Base-by-base conservation (phyloP, 2,329 filamentous ascomycete genomes). In the Botrytis elliptica region DNA sequence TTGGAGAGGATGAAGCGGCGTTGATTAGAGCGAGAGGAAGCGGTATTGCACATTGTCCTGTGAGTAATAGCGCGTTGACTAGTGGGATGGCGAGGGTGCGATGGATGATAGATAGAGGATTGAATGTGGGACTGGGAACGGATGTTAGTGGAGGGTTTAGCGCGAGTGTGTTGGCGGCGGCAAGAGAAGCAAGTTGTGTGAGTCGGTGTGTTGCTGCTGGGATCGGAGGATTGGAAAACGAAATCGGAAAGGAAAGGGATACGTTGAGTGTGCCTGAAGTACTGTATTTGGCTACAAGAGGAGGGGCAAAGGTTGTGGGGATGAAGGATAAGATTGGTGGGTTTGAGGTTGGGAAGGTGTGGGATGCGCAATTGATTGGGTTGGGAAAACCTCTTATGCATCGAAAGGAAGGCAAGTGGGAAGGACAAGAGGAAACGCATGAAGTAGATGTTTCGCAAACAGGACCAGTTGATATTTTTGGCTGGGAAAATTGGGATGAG, bases 121-220 rank as follows among this genome's bases (percentile, higher is more conserved):
- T 98, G 64, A 89, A 88, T 0, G 90, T 98, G 9, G 95, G 96
- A 0, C 84, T 99, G 0, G 96, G 96, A 0, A 98, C 95, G 0
- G 96, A 99, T 82, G 90, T 98, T 74, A 93, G 90, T 78, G 96
- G 95, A 4, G 96, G 96, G 0, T 98, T 95, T 81, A 93, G 90
- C 72, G 87, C 93, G 0, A 93, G 90, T 75, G 88, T 98, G 16
- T 87, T 98, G 0, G 93, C 96, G 77, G 91, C 93, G n/a, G 93
- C 91, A 62, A 85, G 95, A 22, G 93, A 96, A 79, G 94, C 95
- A 0, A 88, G 90, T 69, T 87, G 97, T 75, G 93, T 95, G 1
- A 93, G 90, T 76, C 85, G 95, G 44, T 90, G 92, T 85, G 84
- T 92, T 65, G 88, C 91, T 16, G 38, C 63, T 14, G 52, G 52